phyloP scores from a whole-genome alignment of 1,284 basidiomycete species.

The Apiotrichum sp. region DNA sequence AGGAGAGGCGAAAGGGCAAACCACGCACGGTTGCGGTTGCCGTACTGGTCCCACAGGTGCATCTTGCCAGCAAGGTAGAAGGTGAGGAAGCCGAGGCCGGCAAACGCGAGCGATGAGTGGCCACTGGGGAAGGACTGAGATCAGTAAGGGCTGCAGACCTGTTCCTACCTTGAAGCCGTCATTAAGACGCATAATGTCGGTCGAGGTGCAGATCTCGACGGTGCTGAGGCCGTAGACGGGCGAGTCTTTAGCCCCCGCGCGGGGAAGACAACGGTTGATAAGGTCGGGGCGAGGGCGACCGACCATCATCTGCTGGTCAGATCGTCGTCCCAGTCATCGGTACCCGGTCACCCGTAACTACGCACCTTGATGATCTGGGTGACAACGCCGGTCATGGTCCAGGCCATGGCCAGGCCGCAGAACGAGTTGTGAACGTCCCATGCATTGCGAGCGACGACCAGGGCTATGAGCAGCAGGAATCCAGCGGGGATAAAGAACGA shows the following conservation, averaged over 20 bases:
- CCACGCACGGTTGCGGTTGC: slow-evolving; percentile 80
- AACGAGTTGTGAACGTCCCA: slow-evolving; percentile 84
- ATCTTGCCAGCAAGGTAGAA: slow-evolving; percentile 88
- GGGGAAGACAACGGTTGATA: slow-evolving; percentile 75
- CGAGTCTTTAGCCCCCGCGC: slow-evolving; percentile 56
- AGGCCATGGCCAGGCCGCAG: slow-evolving; percentile 64
- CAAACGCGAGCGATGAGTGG: slow-evolving; percentile 71
- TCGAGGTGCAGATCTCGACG: slow-evolving; percentile 71
- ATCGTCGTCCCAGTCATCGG: no score
- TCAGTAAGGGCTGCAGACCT: no score
- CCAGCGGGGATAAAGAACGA: slow-evolving; percentile 62
- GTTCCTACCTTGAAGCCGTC: slow-evolving; percentile 67
- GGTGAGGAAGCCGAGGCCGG: slow-evolving; percentile 81
- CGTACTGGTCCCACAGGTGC: slow-evolving; percentile 77
- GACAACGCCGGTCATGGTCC: slow-evolving; percentile 68
- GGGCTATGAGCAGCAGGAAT: slow-evolving; percentile 62
- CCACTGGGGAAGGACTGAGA: slow-evolving; percentile 71
- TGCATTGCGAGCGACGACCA: slow-evolving; percentile 64
- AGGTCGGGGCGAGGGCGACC: slow-evolving; percentile 84
- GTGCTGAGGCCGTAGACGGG: slow-evolving; percentile 68
- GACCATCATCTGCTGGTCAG: slow-evolving; percentile 49
- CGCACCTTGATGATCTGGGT: slow-evolving; percentile 76
- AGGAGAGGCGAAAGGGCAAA: slow-evolving; percentile 67
- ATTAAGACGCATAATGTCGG: slow-evolving; percentile 55
- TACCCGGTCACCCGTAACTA: not conserved